Base-by-base conservation (phyloP, 2,329 filamentous ascomycete genomes). In the Teratosphaeria zuluensis region DNA sequence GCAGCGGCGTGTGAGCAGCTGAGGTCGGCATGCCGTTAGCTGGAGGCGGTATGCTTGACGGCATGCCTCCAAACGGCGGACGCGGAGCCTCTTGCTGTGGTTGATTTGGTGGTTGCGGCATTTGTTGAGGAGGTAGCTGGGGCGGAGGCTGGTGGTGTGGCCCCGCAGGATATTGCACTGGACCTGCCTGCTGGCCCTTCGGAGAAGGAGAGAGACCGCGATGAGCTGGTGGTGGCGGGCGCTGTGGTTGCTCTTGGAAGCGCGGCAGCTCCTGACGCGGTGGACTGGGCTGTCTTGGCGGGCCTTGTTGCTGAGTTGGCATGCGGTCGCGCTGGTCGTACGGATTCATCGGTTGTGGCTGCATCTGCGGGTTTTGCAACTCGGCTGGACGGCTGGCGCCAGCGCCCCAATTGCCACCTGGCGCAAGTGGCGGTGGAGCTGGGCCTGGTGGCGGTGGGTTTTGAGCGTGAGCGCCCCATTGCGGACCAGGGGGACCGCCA, bases 391-490 rank as follows among this genome's bases (percentile, higher is more conserved):
- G 81, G 59, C 87, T 82, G 56, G 82, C 80, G 38, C 21, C 31
- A 46, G 54, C 28, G 64, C 81, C 81, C 82, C 83, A 86, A 64
- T 84, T 82, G 65, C 82, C 82, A 59, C 77, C 74, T 61, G 80
- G 80, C 38, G 65, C 63, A 51, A 72, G 72, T 55, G 80, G 74
- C 61, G 83, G 81, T 28, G 82, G 82, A 19, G 85, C 82, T 58
- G 86, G 86, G 35, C 86, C 86, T 60, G 81, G 81, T 62, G 81
- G 81, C 59, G 84, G 86, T 46, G 83, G 82, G 59, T 81, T 76
- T 55, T 84, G 83, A 51, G 85, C 83, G 54, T 90, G 89, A 59
- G 86, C 88, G 62, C 89, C 89, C 92, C 92, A 97, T 72, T 95
- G 89, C 63, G 91, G 92, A 56, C 87, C 88, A 56, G 90, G 89